A percentile compares a stretch with the other conserved stretches of the same genome.
Conservation (phyloP, 2,329 filamentous ascomycete species). For the Colletotrichum australisinense region DNA sequence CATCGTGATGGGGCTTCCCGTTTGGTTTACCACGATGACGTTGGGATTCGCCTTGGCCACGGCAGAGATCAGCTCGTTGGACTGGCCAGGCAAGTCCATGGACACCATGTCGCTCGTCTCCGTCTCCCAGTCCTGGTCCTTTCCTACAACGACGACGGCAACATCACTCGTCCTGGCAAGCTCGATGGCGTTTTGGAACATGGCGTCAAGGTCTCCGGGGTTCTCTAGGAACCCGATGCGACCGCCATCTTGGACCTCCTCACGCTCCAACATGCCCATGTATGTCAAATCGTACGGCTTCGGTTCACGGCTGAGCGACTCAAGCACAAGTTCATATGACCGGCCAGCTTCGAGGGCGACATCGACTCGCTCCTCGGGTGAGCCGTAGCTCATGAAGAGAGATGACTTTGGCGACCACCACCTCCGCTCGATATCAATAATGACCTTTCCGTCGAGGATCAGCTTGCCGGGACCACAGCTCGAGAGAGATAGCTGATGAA, state of each 20-base stretch:
- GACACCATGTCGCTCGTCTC: slow-evolving; percentile 76
- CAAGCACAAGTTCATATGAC: background rate
- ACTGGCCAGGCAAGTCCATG: slow-evolving; percentile 69
- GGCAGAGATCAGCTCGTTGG: slow-evolving; percentile 67
- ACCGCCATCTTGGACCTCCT: background rate
- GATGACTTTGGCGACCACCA: background rate
- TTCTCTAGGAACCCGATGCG: background rate
- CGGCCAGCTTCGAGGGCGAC: background rate
- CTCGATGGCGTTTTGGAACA: background rate
- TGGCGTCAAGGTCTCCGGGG: background rate
- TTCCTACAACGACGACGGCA: slow-evolving; percentile 59
- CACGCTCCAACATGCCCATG: background rate
- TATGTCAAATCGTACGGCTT: background rate
- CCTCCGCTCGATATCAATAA: background rate
- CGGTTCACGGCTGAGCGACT: background rate
- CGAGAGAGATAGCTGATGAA: background rate
- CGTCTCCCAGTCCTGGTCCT: slow-evolving; percentile 57
- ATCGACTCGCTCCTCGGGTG: background rate
- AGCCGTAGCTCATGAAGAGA: background rate
- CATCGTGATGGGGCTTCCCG: slow-evolving; percentile 69
- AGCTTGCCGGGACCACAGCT: background rate
- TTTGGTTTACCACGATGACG: slow-evolving; percentile 71
- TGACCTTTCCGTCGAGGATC: background rate
- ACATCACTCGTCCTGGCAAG: slow-evolving; percentile 7
- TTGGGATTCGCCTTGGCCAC: slow-evolving; percentile 68